phyloP scores from a whole-genome alignment of 768 basidiomycete genomes.

The Psilocybe cyanescens region DNA sequence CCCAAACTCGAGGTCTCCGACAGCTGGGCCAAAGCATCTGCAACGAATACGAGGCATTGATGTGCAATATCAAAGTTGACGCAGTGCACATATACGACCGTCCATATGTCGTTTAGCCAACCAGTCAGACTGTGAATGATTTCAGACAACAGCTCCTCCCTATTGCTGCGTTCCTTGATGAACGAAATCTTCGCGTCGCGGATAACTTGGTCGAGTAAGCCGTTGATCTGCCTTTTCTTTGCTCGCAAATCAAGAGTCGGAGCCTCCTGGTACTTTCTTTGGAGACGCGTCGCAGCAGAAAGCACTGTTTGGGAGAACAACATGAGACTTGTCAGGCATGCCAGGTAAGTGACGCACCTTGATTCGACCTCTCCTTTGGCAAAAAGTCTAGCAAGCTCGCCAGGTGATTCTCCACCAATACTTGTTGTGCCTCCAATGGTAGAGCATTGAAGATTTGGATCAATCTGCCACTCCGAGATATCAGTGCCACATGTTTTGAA shows the following conservation, averaged over 20 bases:
- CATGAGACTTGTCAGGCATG: background rate
- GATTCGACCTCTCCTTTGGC: conserved; percentile 38
- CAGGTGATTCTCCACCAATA: conserved; percentile 53
- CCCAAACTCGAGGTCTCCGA: conserved; percentile 37
- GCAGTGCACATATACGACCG: conserved; percentile 58
- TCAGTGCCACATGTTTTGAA: background rate
- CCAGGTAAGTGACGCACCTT: conserved; percentile 29
- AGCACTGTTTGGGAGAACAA: conserved; percentile 28
- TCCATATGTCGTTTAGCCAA: conserved; percentile 74
- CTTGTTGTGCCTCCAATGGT: conserved; percentile 55
- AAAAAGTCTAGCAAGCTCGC: conserved; percentile 49
- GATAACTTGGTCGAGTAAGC: conserved; percentile 54
- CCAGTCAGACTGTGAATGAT: conserved; percentile 53
- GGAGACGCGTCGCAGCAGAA: conserved; percentile 42
- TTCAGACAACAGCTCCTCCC: conserved; percentile 59
- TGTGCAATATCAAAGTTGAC: conserved; percentile 57
- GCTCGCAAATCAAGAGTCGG: conserved; percentile 55
- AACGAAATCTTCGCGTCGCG: conserved; percentile 57
- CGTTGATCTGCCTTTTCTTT: conserved; percentile 59
- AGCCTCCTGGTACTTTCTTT: conserved; percentile 37
- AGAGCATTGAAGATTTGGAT: conserved; percentile 49
- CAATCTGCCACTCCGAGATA: conserved; percentile 39
- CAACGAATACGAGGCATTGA: conserved; percentile 54
- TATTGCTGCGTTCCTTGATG: conserved; percentile 55
- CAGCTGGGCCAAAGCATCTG: conserved; percentile 50